Percentiles rank a stretch among this genome's conserved stretches.
These are phyloP conservation scores for Penicillium cosmopolitanum DNA, from an alignment of 495 filamentous ascomycete genomes.

Conservation along the genomic window DNA sequence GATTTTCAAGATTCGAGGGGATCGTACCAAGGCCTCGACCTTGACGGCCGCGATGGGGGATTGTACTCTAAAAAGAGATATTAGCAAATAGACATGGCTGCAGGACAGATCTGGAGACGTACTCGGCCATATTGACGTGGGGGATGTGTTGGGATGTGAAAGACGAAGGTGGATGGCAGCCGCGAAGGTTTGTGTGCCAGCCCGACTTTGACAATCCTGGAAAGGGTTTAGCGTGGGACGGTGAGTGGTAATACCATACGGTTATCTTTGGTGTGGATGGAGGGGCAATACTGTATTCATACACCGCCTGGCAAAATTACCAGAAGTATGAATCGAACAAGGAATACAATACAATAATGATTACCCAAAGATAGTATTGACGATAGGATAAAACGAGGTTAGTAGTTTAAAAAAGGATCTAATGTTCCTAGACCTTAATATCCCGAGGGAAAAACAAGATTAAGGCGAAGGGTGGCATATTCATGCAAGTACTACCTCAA, in stretches of 20 bases:
- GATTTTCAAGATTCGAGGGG: constrained; percentile 37
- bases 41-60: constrained; percentile 75
- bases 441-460: no score
- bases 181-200: constrained; percentile 51
- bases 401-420: no score
- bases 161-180: constrained; percentile 25
- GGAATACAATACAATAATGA: no score
- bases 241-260: constrained; percentile 8
- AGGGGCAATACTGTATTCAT: constrained; percentile 28
- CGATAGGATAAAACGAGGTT: no score
- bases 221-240: constrained; percentile 29
- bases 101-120: constrained; percentile 17
- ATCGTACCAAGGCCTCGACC: constrained; percentile 77
- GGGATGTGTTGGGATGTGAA: constrained; percentile 31
- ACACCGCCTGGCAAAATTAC: constrained; percentile 1
- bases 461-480: no score
- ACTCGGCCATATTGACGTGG: constrained; percentile 53
- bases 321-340: no score
- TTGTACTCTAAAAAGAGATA: constrained; percentile 36
- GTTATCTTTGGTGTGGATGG: not conserved
- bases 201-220: constrained; percentile 21
- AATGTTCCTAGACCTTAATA: no score
- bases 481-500: no score
- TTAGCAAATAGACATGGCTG: constrained; percentile 9
- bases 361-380: no score